A percentile compares a stretch with the other conserved stretches of the same genome.
phyloP scores from a whole-genome alignment of 257 asterid species.

The Petunia axillaris region DNA sequence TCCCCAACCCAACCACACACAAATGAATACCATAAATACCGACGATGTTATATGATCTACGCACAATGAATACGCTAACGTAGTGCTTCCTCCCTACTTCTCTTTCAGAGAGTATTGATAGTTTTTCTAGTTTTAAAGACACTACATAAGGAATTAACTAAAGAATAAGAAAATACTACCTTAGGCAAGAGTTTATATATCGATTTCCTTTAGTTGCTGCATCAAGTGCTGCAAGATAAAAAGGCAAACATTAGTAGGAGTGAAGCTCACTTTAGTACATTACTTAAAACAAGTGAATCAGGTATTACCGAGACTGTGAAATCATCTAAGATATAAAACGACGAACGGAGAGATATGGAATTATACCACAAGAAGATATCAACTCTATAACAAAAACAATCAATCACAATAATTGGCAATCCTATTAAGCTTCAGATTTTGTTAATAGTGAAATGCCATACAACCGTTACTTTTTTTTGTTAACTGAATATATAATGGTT shows the following conservation, averaged over 20 bases:
- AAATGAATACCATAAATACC: not conserved
- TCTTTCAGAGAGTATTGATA: not conserved
- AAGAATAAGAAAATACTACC: slow-evolving; percentile 44
- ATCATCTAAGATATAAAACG: not conserved
- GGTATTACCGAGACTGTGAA: not conserved
- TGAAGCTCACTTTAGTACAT: not conserved
- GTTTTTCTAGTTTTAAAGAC: not conserved
- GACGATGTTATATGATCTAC: not conserved
- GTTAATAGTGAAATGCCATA: too few relatives aligned
- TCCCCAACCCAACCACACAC: not conserved
- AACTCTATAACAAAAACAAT: not conserved
- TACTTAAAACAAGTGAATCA: slow-evolving; percentile 11
- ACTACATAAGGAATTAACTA: not conserved
- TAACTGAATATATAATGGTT: too few relatives aligned
- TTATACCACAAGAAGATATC: too few relatives aligned
- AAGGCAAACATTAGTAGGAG: slow-evolving; percentile 25
- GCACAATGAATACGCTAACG: not conserved
- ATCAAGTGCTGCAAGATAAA: slow-evolving; percentile 75
- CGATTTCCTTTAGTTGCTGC: slow-evolving; percentile 93
- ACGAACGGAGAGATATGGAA: not conserved
- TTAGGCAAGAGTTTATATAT: slow-evolving; percentile 87
- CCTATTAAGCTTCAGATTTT: not conserved
- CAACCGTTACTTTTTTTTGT: too few relatives aligned
- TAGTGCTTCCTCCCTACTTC: not conserved
- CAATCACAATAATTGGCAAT: not conserved